Conservation (phyloP, 345 rosid species). For the Kernera saxatilis region DNA sequence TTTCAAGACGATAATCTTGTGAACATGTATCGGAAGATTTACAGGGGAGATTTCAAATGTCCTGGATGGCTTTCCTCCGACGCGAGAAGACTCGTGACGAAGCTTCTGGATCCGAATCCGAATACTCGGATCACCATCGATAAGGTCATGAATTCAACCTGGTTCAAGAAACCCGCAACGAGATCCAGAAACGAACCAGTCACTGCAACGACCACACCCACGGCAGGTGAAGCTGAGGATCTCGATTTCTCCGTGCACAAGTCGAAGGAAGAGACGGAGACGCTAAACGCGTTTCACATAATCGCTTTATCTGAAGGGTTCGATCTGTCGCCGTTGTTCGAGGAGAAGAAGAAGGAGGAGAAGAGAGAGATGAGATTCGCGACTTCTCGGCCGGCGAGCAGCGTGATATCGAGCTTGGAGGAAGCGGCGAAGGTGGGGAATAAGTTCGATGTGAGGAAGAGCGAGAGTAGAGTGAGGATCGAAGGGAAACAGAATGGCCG, state of each 20-base stretch:
- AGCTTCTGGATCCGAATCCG: conserved; percentile 91
- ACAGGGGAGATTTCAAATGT: conserved; percentile 84
- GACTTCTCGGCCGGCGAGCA: conserved; percentile 70
- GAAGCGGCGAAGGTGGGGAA: conserved; percentile 58
- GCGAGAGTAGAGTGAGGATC: conserved; percentile 62
- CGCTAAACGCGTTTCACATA: conserved; percentile 80
- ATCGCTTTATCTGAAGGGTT: conserved; percentile 86
- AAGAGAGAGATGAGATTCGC: conserved; percentile 79
- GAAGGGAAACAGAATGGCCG: conserved; percentile 78
- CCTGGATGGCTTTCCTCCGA: conserved; percentile 88
- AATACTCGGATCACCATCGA: conserved; percentile 42
- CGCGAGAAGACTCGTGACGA: conserved; percentile 59
- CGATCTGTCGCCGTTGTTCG: conserved; percentile 77
- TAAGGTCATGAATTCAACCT: conserved; percentile 66
- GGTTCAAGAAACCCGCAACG: conserved; percentile 59
- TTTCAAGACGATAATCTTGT: conserved; percentile 80
- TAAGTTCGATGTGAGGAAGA: conserved; percentile 69
- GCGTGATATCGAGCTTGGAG: conserved; percentile 74
- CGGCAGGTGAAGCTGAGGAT: conserved; percentile 28
- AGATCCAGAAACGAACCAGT: conserved; percentile 18
- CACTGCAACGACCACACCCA: conserved; percentile 10
- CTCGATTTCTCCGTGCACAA: conserved; percentile 7
- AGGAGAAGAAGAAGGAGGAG: conserved; percentile 81
- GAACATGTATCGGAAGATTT: conserved; percentile 77
- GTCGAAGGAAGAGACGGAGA: conserved; percentile 45